Evolutionary conservation across 1,284 basidiomycete genomes (phyloP), one percentile per base, ranked within the genome.

Genomic region (Irpex sp.): DNA sequence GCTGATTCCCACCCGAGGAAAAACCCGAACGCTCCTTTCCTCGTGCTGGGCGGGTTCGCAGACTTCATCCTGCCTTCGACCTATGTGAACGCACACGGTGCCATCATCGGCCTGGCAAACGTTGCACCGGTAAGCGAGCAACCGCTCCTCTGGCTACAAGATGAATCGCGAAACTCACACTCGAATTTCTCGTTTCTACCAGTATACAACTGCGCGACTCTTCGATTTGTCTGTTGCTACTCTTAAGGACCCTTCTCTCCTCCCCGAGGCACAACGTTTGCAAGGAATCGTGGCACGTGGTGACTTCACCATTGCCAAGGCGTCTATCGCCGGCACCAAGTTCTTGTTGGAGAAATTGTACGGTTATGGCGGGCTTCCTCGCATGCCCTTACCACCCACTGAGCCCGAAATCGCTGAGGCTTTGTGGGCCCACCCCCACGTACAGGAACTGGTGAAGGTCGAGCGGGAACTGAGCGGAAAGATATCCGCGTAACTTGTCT

Each of bases 291-390:
- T 93, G 58, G 90, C 91, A 21, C 86, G 85, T 38, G 93, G 88
- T 3, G 94, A 97, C 73, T 88, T 81, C 66, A 91, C 92, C 11
- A 89, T 94, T 70, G 85, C 90, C 34, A 91, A 91, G 73, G 77
- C 85, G 2, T 91, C 89, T 3, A 91, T 96, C 68, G 79, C 90
- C 1, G 94, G 93, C 5, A 94, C 91, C 11, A 97, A 97, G 77
- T 89, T 80, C 73, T 81, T 93, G 59, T 76, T 95, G 36, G 78
- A 91, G 75, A 88, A 85, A 72, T 75, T 92, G 58, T 83, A 88
- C 68, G 93, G 92, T 4, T 93, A 92, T 71, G 90, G 90, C 15
- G 92, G 93, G 0, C 75, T 82, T 40, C 86, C 92, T 49, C 84
- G 94, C 63, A 86, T 82, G 66, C 92, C 95, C 8, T 82, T 97